Base-by-base conservation (phyloP, 2,329 filamentous ascomycete genomes). In the Aspergillus sp. region DNA sequence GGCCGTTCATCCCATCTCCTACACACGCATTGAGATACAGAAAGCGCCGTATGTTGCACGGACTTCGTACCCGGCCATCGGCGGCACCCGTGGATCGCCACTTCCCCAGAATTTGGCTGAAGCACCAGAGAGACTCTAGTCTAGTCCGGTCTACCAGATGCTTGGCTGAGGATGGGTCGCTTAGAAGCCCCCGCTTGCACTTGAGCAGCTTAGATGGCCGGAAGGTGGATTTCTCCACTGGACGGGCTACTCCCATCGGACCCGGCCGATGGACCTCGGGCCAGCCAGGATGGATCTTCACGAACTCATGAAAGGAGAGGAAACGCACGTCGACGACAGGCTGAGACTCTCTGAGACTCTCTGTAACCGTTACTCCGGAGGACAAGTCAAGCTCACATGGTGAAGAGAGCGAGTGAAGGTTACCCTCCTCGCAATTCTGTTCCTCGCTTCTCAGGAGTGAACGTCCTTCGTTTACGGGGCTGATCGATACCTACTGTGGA, bases 81-180 rank as follows among this genome's bases (percentile, higher is more conserved):
- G 55, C 59, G 59, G 55, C 49, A 49, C 56, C 59, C 59, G 56
- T 61, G 56, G 59, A 54, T 45, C 49, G n/a, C 12, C 32, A 4
- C 49, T 57, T 57, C 55, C 55, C 55, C 55, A 57, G 55, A 52
- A 49, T 57, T 52, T 50, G 31, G 24, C 26, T 16, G 18, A 18
- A 20, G 10, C 32, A n/a, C 49, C 26, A 57, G 32, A 46, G 11
- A 32, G 24, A 18, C 47, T 32, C 49, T 36, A 32, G 20, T 42
- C 49, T 36, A 56, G 49, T 32, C 45, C 26, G 9, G 32, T 39
- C 42, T 57, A 49, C 31, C 55, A 36, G 55, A 52, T 52, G 29
- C 31, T 57, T 49, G 55, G 55, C 29, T 16, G 12, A 4, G 16
- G 22, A 11, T 32, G 49, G 45, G 45, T 50, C 51, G 52, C 31